Conservation (phyloP, 192 early-diverging fungal genomes). For the Coemansia sp. region DNA sequence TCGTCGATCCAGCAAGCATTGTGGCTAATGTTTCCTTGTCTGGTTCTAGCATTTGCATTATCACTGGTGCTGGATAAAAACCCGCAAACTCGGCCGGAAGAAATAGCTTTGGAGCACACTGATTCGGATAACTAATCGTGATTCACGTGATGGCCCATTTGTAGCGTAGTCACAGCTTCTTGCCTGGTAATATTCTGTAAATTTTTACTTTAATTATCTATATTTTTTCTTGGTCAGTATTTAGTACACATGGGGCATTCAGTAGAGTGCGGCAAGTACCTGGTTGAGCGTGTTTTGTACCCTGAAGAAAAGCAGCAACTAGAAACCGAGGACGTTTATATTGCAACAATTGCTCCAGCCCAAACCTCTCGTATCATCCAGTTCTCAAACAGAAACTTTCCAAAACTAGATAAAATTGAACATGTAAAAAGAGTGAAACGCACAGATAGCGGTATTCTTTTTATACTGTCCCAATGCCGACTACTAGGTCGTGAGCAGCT, state of each 20-base stretch:
- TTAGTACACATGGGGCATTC: background rate
- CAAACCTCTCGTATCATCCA: constrained; percentile 21
- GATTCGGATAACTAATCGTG: background rate
- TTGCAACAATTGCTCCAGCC: constrained; percentile 7
- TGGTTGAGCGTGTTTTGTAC: constrained; percentile 25
- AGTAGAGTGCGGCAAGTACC: background rate
- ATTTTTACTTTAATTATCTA: no score
- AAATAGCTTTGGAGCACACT: constrained; percentile 8
- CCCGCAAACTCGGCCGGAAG: constrained; percentile 6
- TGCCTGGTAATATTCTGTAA: background rate
- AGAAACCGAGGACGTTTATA: constrained; percentile 34
- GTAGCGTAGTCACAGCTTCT: background rate
- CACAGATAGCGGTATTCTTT: background rate
- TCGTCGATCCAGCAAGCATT: constrained; percentile 51
- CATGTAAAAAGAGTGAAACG: constrained; percentile 48
- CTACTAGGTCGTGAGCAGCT: constrained; percentile 11
- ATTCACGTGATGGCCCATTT: constrained; percentile 6
- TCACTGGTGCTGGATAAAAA: constrained; percentile 44
- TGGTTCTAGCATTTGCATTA: constrained; percentile 50
- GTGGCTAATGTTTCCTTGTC: constrained; percentile 55
- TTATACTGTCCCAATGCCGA: constrained; percentile 37
- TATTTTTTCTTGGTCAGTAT: background rate
- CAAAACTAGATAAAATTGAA: constrained; percentile 32
- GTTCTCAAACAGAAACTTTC: constrained; percentile 17
- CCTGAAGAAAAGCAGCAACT: constrained; percentile 38